Conservation (phyloP, 805 yeast genomes). For the Myxozyma monticola region DNA sequence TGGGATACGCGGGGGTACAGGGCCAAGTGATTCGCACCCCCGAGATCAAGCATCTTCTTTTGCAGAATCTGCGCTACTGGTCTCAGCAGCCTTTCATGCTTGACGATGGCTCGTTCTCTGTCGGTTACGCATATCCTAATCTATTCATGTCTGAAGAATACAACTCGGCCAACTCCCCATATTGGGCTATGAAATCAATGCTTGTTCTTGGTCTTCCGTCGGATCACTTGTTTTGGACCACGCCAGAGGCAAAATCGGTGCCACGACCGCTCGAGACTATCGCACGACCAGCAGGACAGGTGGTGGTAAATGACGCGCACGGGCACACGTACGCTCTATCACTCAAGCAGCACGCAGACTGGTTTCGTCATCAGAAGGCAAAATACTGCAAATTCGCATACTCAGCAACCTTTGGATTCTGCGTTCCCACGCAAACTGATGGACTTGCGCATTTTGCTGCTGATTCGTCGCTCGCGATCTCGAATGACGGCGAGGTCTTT, state of each 20-base stretch:
- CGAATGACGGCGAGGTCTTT: slow-evolving; percentile 27
- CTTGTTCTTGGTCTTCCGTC: slow-evolving; percentile 31
- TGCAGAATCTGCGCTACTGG: slow-evolving; percentile 35
- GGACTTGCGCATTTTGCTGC: slow-evolving; percentile 22
- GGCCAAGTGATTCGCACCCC: slow-evolving; percentile 29
- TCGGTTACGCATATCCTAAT: slow-evolving; percentile 35
- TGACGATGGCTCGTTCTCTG: slow-evolving; percentile 30
- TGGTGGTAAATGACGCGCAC: slow-evolving; percentile 8
- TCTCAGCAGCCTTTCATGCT: slow-evolving; percentile 32
- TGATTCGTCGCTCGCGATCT: slow-evolving; percentile 31
- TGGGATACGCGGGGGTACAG: slow-evolving; percentile 29
- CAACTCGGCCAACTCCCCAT: slow-evolving; percentile 34
- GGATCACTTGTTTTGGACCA: slow-evolving; percentile 32
- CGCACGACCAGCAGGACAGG: slow-evolving; percentile 9
- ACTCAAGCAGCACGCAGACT: slow-evolving; percentile 13
- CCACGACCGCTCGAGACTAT: not conserved
- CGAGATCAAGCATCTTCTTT: slow-evolving; percentile 30
- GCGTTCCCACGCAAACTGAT: slow-evolving; percentile 23
- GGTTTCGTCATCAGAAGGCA: slow-evolving; percentile 28
- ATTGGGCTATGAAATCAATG: slow-evolving; percentile 34
- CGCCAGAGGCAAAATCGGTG: slow-evolving; percentile 25
- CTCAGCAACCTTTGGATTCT: slow-evolving; percentile 32
- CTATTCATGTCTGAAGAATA: slow-evolving; percentile 33
- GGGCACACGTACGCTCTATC: slow-evolving; percentile 17
- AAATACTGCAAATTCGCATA: slow-evolving; percentile 36